These are phyloP conservation scores for Diplodia scrobiculata DNA, from an alignment of 2,329 filamentous ascomycete genomes.

Conservation along the genomic window DNA sequence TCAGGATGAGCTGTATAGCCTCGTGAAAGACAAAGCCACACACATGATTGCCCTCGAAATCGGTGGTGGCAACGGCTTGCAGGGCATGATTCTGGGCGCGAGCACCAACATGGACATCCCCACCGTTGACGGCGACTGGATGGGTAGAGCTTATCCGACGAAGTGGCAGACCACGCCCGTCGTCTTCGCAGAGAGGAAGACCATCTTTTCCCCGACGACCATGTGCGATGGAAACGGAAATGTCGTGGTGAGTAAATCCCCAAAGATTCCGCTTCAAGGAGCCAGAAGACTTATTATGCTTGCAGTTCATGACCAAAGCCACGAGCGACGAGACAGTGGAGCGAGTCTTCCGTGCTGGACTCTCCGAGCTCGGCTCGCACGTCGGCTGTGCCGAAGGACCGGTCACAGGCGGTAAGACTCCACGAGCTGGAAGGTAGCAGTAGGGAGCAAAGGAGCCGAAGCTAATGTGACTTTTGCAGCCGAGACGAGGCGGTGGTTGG, in stretches of 20 bases:
- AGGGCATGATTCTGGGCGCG: conserved; percentile 45
- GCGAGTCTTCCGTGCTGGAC: conserved; percentile 41
- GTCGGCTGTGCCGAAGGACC: conserved; percentile 45
- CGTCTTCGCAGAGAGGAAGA: conserved; percentile 47
- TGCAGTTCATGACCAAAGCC: conserved; percentile 42
- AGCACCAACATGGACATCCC: conserved; percentile 47
- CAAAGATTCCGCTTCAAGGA: too few species aligned
- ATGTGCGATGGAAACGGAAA: conserved; percentile 50
- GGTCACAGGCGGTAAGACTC: conserved; percentile 37
- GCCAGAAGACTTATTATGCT: background rate
- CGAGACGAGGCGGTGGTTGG: conserved; percentile 44
- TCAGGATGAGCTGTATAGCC: conserved; percentile 41
- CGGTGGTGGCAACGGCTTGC: conserved; percentile 33
- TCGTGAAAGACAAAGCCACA: conserved; percentile 41
- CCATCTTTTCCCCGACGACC: conserved; percentile 45
- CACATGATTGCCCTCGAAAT: conserved; percentile 31
- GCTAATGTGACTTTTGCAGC: background rate
- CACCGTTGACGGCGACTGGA: conserved; percentile 52
- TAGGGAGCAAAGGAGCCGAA: conserved; percentile 3
- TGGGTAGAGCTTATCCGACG: conserved; percentile 54
- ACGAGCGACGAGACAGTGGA: conserved; percentile 46
- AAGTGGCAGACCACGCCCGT: conserved; percentile 50
- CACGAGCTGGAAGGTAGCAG: too few species aligned
- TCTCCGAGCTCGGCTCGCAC: conserved; percentile 43
- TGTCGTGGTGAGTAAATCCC: conserved; percentile 33